These are phyloP conservation scores for Plasmodium yoelii DNA, from an alignment of 169 alveolate genomes.

Conservation along the genomic window DNA sequence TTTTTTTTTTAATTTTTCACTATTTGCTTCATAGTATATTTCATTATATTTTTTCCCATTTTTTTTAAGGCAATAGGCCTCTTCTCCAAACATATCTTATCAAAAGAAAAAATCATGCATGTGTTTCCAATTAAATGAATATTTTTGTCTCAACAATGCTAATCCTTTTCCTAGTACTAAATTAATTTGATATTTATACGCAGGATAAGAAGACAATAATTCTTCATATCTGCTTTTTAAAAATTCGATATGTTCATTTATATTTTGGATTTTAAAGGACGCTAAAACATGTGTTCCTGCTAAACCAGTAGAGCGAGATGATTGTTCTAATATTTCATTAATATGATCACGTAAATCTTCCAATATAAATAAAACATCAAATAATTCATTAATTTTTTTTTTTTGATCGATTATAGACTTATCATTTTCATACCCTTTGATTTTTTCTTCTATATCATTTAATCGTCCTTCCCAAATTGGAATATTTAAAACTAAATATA, in stretches of 20 bases:
- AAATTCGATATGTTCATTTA: constrained; percentile 59
- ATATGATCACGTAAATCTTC: constrained; percentile 76
- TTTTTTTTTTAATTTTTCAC: too few species aligned
- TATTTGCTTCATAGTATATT: too few species aligned
- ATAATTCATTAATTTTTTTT: constrained; percentile 39
- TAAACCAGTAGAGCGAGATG: constrained; percentile 65
- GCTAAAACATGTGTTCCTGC: constrained; percentile 58
- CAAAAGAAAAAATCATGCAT: constrained; percentile 68
- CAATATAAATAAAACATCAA: constrained; percentile 64
- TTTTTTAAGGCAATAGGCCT: too few species aligned
- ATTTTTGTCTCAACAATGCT: constrained; percentile 57
- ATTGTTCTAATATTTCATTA: constrained; percentile 72
- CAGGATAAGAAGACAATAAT: constrained; percentile 27
- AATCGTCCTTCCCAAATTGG: constrained; percentile 75
- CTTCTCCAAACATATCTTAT: background rate
- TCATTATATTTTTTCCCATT: too few species aligned
- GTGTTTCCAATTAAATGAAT: constrained; percentile 57
- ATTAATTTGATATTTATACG: constrained; percentile 59
- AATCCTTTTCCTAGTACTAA: constrained; percentile 62
- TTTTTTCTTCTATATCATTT: constrained; percentile 53
- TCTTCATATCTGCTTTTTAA: constrained; percentile 58
- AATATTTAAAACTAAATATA: constrained; percentile 54
- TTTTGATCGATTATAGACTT: constrained; percentile 29
- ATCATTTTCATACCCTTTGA: constrained; percentile 50
- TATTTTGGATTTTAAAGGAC: constrained; percentile 52